These are phyloP conservation scores for Hanseniaspora singularis DNA, from an alignment of 805 yeast species.

Conservation along the genomic window DNA sequence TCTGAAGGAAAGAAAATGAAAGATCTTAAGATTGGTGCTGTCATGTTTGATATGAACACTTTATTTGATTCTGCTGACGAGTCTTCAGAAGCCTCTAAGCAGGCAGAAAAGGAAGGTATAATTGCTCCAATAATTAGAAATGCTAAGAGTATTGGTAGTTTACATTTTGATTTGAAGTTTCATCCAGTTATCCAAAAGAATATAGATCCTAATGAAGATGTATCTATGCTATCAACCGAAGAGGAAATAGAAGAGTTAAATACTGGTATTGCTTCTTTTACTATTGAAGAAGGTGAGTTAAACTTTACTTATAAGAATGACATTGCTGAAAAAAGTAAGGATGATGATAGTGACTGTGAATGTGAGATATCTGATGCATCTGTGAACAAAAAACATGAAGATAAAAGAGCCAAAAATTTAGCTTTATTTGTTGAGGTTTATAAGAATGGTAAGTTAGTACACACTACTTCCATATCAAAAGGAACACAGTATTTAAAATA, in stretches of 20 bases:
- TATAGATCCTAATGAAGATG: slow-evolving; percentile 61
- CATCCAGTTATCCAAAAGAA: slow-evolving; percentile 57
- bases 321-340: slow-evolving; percentile 24
- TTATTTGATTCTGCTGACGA: slow-evolving; percentile 32
- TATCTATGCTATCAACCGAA: slow-evolving; percentile 39
- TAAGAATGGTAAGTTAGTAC: slow-evolving; percentile 47
- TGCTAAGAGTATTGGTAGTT: slow-evolving; percentile 69
- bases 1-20: slow-evolving; percentile 53
- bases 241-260: slow-evolving; percentile 45
- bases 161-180: slow-evolving; percentile 58
- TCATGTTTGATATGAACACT: slow-evolving; percentile 38
- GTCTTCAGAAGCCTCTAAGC: slow-evolving; percentile 3
- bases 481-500: slow-evolving; percentile 57
- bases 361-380: slow-evolving; percentile 8
- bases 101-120: slow-evolving; percentile 7
- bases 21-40: slow-evolving; percentile 69
- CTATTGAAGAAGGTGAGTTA: slow-evolving; percentile 34
- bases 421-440: slow-evolving; percentile 61
- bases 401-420: slow-evolving; percentile 35
- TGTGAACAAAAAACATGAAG: slow-evolving; percentile 10
- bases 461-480: slow-evolving; percentile 45
- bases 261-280: slow-evolving; percentile 68
- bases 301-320: slow-evolving; percentile 27
- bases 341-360: slow-evolving; percentile 23
- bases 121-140: slow-evolving; percentile 40